Base-by-base conservation (phyloP, 2,329 filamentous ascomycete genomes). In the Sordariomycetes sp. region DNA sequence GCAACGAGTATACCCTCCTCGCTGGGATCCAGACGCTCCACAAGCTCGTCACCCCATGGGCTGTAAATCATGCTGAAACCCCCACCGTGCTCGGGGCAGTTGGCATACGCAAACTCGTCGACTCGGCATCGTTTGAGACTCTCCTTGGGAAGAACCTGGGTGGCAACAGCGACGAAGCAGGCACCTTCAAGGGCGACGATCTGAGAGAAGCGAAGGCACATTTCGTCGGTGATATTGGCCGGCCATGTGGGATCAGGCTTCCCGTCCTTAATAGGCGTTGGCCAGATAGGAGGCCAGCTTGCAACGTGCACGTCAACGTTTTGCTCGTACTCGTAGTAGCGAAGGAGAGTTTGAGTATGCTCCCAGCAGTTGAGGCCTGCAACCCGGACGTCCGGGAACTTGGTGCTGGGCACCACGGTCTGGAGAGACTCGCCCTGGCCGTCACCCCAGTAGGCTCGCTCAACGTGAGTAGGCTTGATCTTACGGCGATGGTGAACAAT, bases 111-210 rank as follows among this genome's bases (percentile, higher is more conserved):
- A 46, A 71, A 49, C 11, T 34, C 12, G 8, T 27, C 34, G 44
- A 38, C 33, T 30, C 40, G 6, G 40, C 42, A 26, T 33, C 43
- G n/a, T 21, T 44, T 38, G 21, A 71, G 57, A 4, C 61, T 70
- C 12, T 55, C 44, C 6, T 64, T 42, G 0, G 55, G 59, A 32
- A 71, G 50, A 1, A 75, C 56, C n/a, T 46, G 64, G 14, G 63
- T 66, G 47, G 66, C 68, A 4, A 64, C 62, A n/a, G 69, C 49
- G 4, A 78, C 72, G 34, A 68, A 78, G 1, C 66, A 54, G 5
- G 60, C 57, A 1, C 66, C 63, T 41, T 79, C 74, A 15, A 77
- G 64, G 0, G 73, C 71, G 40, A 75, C 73, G 0, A 64, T 58
- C 33, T 67, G 66, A 0, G 70, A 65, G 4, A 73, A 55, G 25